Conservation (phyloP, 2,329 filamentous ascomycete genomes). For the Cordyceps tenuipes region DNA sequence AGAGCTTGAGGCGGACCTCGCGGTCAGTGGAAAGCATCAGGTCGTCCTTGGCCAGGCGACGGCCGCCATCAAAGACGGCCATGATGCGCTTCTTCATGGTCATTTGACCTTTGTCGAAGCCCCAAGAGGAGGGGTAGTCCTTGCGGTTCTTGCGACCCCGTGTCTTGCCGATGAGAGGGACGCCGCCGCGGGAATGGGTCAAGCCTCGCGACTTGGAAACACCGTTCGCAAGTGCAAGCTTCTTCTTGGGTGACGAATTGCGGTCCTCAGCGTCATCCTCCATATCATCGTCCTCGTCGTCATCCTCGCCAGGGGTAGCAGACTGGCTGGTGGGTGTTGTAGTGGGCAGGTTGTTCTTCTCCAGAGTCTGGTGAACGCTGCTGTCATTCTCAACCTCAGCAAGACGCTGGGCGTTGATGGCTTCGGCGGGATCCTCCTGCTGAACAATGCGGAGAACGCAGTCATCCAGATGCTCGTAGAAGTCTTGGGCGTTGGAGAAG, state of each 20-base stretch:
- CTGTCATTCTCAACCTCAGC: constrained; percentile 58
- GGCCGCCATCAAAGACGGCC: constrained; percentile 80
- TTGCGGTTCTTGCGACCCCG: constrained; percentile 82
- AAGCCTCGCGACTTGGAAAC: constrained; percentile 62
- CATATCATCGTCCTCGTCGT: constrained; percentile 40
- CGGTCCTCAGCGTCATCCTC: constrained; percentile 48
- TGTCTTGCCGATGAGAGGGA: constrained; percentile 45
- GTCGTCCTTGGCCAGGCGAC: constrained; percentile 92
- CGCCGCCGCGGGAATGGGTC: constrained; percentile 70
- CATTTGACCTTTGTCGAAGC: constrained; percentile 86
- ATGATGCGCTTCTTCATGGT: constrained; percentile 97
- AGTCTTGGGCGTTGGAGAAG: constrained; percentile 90
- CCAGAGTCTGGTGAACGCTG: constrained; percentile 52
- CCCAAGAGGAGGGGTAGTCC: constrained; percentile 91
- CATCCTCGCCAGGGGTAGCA: constrained; percentile 38
- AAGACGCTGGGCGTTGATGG: constrained; percentile 58
- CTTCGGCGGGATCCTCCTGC: constrained; percentile 61
- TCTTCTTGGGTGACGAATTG: constrained; percentile 43
- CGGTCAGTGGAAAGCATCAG: constrained; percentile 97
- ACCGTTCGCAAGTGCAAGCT: constrained; percentile 47
- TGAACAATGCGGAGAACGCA: constrained; percentile 65
- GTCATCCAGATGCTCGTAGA: constrained; percentile 92
- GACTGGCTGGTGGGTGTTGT: constrained; percentile 26
- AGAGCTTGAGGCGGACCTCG: constrained; percentile 79
- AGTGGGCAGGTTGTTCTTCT: constrained; percentile 52